Percentiles rank a stretch among this genome's conserved stretches.
Conservation (phyloP, 2,329 filamentous ascomycete species). For the Lecanicillium sp. region DNA sequence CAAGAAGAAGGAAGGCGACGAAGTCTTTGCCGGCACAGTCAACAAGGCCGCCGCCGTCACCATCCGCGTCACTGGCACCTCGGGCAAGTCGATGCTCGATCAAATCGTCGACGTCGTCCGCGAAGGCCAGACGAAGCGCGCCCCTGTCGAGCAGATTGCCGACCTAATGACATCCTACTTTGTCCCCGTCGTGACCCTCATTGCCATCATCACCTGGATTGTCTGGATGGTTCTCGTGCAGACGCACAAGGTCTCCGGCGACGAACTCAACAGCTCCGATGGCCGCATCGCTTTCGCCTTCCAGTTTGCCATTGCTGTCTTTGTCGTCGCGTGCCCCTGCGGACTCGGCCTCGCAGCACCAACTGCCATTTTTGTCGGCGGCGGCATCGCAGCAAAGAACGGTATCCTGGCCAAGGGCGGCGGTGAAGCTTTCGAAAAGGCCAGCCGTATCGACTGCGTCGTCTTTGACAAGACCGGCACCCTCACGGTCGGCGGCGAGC, state of each 20-base stretch:
- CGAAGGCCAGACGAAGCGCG: constrained; percentile 68
- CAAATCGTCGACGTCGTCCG: constrained; percentile 70
- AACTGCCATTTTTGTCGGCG: constrained; percentile 77
- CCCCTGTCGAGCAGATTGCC: constrained; percentile 68
- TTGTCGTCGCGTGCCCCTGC: constrained; percentile 81
- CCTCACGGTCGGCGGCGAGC: constrained; percentile 65
- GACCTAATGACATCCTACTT: constrained; percentile 70
- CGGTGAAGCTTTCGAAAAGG: constrained; percentile 79
- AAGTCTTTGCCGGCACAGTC: constrained; percentile 65
- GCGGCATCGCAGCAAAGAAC: constrained; percentile 69
- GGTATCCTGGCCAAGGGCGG: constrained; percentile 80
- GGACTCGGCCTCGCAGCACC: constrained; percentile 79
- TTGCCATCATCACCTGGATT: constrained; percentile 65
- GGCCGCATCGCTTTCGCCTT: constrained; percentile 68
- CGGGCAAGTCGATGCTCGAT: constrained; percentile 69
- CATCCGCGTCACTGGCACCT: constrained; percentile 54
- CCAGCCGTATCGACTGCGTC: constrained; percentile 67
- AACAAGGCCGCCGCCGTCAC: constrained; percentile 60
- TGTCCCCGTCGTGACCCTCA: constrained; percentile 61
- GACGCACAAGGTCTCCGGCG: constrained; percentile 45
- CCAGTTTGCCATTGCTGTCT: constrained; percentile 78
- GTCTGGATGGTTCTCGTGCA: constrained; percentile 62
- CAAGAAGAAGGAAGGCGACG: constrained; percentile 54
- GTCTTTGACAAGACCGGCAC: constrained; percentile 90
- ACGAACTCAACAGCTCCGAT: constrained; percentile 51